Conservation (phyloP, 2,329 filamentous ascomycete genomes). For the Cladophialophora carrionii region DNA sequence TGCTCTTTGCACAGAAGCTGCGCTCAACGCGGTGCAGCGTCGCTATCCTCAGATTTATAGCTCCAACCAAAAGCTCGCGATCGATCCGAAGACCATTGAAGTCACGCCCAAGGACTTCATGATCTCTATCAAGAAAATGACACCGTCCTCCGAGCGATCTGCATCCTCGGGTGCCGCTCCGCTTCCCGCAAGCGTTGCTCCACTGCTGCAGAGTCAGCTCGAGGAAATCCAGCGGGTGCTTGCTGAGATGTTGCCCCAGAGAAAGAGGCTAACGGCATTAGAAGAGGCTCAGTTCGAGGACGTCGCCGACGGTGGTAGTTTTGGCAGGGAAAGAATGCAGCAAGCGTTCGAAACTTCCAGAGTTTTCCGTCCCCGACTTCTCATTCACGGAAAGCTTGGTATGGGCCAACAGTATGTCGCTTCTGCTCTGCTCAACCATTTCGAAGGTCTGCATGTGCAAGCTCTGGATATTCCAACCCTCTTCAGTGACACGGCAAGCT, state of each 20-base stretch:
- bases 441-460: conserved; percentile 93
- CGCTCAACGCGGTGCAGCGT: conserved; percentile 91
- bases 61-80: conserved; percentile 84
- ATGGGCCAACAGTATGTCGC: conserved; percentile 95
- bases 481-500: conserved; percentile 77
- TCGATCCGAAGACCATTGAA: conserved; percentile 80
- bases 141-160: conserved; percentile 91
- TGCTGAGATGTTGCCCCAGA: conserved; percentile 77
- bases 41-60: conserved; percentile 96
- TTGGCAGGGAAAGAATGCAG: conserved; percentile 76
- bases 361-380: conserved; percentile 82
- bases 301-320: conserved; percentile 78
- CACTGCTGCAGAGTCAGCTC: conserved; percentile 75
- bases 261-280: conserved; percentile 83
- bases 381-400: conserved; percentile 78
- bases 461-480: conserved; percentile 89
- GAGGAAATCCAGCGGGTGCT: conserved; percentile 68
- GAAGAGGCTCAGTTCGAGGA: conserved; percentile 94
- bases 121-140: conserved; percentile 93
- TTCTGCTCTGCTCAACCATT: conserved; percentile 81
- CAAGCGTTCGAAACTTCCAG: conserved; percentile 83
- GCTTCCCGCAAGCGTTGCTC: conserved; percentile 77
- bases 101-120: conserved; percentile 95
- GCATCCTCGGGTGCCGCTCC: conserved; percentile 81
- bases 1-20: conserved; percentile 92